Base-by-base conservation (phyloP, 805 yeast genomes). In the Sugiyamaella boreocaroliniensis region DNA sequence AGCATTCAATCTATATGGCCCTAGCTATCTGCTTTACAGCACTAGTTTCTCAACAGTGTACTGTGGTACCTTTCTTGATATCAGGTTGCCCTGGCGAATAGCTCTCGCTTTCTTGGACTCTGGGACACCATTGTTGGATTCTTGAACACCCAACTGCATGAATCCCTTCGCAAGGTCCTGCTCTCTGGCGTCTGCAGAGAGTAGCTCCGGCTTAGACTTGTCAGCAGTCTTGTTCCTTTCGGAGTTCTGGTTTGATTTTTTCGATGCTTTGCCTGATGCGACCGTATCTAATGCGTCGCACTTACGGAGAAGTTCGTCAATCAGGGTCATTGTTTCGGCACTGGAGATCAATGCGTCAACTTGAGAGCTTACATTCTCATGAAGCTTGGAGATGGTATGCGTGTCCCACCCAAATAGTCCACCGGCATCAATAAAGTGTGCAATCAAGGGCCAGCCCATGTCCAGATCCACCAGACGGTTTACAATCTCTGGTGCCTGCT, bases 321-420 rank as follows among this genome's bases (percentile, higher is more conserved):
- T 53, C 14, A 65, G 49, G 2, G 58, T 46, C 49, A 60, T 57
- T 14, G 60, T 57, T 29, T 55, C 58, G 12, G 57, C 51, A 1
- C 57, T 54, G 19, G 56, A 46, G 49, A 61, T 59, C 19, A 61
- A 29, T 2, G 76, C 66, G 11, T 73, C 74, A 15, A 83, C 72
- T 62, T 80, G 80, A 14, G 64, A 54, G 29, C 71, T 72, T 22
- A 85, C 69, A n/a, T 75, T 70, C 15, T 57, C 64, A 43, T 75
- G 68, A 52, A 84, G 72, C 18, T 67, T 67, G 20, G 70, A 70
- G 47, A 83, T 69, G 40, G 79, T 74, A 7, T 78, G 76, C 40
- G 73, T 71, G 48, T 78, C 76, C 79, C 87, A 80, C 55, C 81
- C 79, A 64, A 86, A 79, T 46, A 86, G 69, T 0, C 93, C 93